Base-by-base conservation (phyloP, 2,329 filamentous ascomycete genomes). In the Xylariaceae sp. region DNA sequence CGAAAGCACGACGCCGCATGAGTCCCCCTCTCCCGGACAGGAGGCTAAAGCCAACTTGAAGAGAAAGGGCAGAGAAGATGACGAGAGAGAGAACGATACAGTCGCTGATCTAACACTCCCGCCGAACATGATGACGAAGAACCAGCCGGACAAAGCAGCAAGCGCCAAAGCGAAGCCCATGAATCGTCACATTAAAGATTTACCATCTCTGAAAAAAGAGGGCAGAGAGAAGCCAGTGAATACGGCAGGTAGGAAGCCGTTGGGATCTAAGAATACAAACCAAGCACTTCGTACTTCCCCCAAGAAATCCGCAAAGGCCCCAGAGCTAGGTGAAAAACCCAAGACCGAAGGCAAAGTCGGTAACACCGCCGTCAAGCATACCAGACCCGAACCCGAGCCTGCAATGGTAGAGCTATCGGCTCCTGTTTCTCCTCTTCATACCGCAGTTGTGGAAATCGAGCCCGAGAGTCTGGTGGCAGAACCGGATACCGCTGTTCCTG, bases 211-310 rank as follows among this genome's bases (percentile, higher is more conserved):
- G 48, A 72, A 70, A 48, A 75, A 72, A 50, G 75, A 78, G n/a
- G 60, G 60, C 3, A 67, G 67, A 46, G 68, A 72, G 42, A 68
- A 62, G 42, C 56, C 64, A 9, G 51, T 55, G 1, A 42, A 38
- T 39, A 51, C 56, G n/a, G 54, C 61, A 1, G 57, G 66, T 34
- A 75, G 81, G 45, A 79, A 74, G 51, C 77, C 81, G 1, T 69
- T 84, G 11, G 70, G 75, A 7, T 71, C 73, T 42, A 87, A 86
- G 69, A 86, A 73, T 67, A 78, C 80, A 14, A 86, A 86, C 60
- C 75, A 82, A 50, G 77, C 81, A 58, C 63, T 87, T 41, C 71
- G 73, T 13, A 16, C 34, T 31, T 85, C 84, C 2, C 83, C 83
- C 0, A 81, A 75, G 62, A 86, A 86, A 64, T 58, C 56, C 2